Evolutionary conservation across 495 filamentous ascomycete genomes (phyloP), one percentile per base, ranked within the genome.

Genomic region (Cercophora scortea): DNA sequence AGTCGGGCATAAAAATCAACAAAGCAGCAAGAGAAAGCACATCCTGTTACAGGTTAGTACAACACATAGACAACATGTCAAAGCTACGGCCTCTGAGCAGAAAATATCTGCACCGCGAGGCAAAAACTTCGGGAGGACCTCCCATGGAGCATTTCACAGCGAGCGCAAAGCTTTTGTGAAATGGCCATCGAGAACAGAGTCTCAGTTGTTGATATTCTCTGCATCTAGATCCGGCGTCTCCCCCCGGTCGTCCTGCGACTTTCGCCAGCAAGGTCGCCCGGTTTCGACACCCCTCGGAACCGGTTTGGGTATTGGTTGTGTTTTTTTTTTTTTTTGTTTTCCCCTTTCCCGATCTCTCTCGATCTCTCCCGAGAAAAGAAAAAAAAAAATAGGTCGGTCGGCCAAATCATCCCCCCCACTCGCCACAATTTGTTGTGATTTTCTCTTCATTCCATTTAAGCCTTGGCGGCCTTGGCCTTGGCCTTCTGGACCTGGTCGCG

Each of bases 401-500:
- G 25, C 25, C 25, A 25, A 25, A 25, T 25, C 25, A 25, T 5
- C 5, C 25, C 25, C 25, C n/a, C n/a, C n/a, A n/a, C n/a, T n/a
- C 25, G 25, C 5, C 25, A 25, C 25, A 25, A 25, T 25, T 25
- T 5, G 25, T 25, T 25, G 2, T 25, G 25, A 2, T 25, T 25
- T 25, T 35, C 12, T n/a, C n/a, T n/a, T 15, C 19, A 42, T 42
- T 39, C 15, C 16, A 35, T 59, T 61, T 63, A 65, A 39, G 60
- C 62, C 16, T 25, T 55, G 53, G 49, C 52, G 51, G 47, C 53
- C 60, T 63, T 65, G 60, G 66, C 72, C 75, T 77, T 77, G 62
- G 65, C 67, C 74, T 82, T 82, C 47, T 67, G 64, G 49, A 71
- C 76, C 63, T 79, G 79, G 77, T 90, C 86, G 61, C 88, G 82